A percentile compares a stretch with the other conserved stretches of the same genome.
Evolutionary conservation across 148 eudicot species (phyloP).

Genomic region (Persicaria maculosa): DNA sequence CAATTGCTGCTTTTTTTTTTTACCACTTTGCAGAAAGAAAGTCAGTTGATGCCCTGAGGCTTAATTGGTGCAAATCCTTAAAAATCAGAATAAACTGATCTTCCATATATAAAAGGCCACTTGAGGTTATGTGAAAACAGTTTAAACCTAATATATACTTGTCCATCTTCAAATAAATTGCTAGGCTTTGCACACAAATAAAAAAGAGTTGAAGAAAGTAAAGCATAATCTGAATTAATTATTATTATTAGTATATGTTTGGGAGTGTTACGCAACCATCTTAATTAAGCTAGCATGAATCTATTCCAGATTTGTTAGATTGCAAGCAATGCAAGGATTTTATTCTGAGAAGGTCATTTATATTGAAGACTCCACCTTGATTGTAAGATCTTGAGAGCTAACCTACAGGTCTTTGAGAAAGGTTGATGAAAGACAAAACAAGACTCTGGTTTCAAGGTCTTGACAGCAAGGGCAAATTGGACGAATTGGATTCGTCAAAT

Average conservation of each 20-base stretch:
- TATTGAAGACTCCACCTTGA: no score
- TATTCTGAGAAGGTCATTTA: background rate
- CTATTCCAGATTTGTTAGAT: conserved; percentile 10
- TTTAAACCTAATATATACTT: background rate
- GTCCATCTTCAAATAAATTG: background rate
- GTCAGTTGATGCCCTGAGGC: conserved; percentile 8
- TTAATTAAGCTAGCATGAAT: background rate
- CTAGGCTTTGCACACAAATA: background rate
- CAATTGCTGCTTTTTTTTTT: background rate
- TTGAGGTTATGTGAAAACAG: background rate
- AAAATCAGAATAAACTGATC: conserved; percentile 13
- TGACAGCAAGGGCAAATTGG: no score
- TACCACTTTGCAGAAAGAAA: conserved; percentile 7
- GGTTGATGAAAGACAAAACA: no score
- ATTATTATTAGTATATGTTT: background rate
- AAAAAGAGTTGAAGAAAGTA: background rate
- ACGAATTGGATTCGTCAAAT: no score
- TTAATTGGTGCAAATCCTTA: conserved; percentile 1
- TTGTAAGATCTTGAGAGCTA: no score
- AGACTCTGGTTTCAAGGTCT: no score
- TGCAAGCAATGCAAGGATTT: conserved; percentile 1
- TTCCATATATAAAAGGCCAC: conserved; percentile 4
- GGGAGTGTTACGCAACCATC: background rate
- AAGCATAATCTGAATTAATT: background rate
- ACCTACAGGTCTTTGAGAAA: no score